phyloP scores from a whole-genome alignment of 2,329 filamentous ascomycete species.

The Colletotrichum endophyticum region DNA sequence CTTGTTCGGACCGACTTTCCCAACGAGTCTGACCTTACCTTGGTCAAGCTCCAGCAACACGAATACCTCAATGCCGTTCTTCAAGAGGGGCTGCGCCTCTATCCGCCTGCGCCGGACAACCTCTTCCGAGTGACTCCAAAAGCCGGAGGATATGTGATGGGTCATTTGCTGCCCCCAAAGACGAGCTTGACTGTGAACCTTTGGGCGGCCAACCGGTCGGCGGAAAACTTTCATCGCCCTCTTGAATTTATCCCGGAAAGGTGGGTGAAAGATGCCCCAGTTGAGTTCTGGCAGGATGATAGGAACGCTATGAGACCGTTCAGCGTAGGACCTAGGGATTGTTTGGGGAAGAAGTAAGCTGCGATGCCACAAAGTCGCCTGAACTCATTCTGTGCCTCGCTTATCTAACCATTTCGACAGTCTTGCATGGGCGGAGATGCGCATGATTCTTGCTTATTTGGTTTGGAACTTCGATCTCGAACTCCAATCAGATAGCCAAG shows the following conservation, averaged over 20 bases:
- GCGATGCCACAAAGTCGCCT: neutral
- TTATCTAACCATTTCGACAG: neutral
- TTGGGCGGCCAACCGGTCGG: neutral
- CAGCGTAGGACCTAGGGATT: neutral
- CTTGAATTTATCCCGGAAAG: neutral
- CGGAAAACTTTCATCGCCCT: neutral
- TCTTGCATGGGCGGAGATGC: neutral
- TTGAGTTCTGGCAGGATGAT: neutral
- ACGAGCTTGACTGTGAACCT: neutral
- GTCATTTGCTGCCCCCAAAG: rapidly evolving
- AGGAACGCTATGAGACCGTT: neutral
- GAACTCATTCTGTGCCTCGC: neutral
- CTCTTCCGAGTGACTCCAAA: neutral
- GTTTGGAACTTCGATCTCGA: neutral
- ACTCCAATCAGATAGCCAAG: neutral
- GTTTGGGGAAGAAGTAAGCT: neutral
- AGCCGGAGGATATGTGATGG: neutral
- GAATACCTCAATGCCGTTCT: neutral
- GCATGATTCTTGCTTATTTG: neutral
- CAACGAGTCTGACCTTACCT: rapidly evolving
- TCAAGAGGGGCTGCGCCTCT: neutral
- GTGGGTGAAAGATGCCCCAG: neutral
- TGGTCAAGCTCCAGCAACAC: neutral
- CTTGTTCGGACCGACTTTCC: neutral
- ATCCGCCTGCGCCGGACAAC: neutral